Evolutionary conservation across 495 filamentous ascomycete genomes (phyloP).

Genomic region (Aspergillus affinis): DNA sequence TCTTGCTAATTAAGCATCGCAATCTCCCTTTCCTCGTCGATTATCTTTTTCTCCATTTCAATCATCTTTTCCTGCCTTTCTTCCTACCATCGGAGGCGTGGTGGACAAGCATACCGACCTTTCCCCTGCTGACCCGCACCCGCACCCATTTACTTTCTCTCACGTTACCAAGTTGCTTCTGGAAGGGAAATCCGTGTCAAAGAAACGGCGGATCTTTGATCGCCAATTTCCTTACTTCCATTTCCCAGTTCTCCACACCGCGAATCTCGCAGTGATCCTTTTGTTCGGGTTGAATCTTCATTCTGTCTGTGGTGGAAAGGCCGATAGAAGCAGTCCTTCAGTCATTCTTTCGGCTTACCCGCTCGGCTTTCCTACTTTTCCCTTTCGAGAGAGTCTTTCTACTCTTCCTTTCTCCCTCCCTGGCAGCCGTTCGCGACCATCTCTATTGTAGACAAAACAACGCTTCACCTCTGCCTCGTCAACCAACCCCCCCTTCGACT

Average conservation of each 20-base stretch:
- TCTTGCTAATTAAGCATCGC: constrained; percentile 3
- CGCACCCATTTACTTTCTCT: neutral
- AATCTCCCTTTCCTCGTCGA: neutral
- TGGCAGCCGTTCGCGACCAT: constrained; percentile 35
- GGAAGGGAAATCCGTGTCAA: neutral
- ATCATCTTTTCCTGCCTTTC: neutral
- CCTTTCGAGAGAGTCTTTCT: constrained; percentile 22
- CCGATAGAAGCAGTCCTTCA: neutral
- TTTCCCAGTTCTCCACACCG: neutral
- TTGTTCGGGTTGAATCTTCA: neutral
- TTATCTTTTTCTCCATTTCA: neutral
- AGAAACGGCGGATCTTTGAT: neutral
- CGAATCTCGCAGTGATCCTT: neutral
- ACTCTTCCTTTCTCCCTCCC: constrained; percentile 27
- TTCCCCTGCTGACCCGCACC: neutral
- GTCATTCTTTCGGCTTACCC: constrained; percentile 22
- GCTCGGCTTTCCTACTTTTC: constrained; percentile 21
- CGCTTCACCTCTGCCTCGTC: neutral
- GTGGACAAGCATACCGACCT: neutral
- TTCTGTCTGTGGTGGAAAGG: neutral
- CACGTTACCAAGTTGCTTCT: neutral
- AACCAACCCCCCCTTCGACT: neutral
- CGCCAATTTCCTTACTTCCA: neutral
- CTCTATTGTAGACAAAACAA: constrained; percentile 11
- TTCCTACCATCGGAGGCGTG: neutral